Evolutionary conservation across 2,329 filamentous ascomycete species (phyloP), one percentile per base, ranked within the genome.

Genomic region (Colletotrichum echinochloae): DNA sequence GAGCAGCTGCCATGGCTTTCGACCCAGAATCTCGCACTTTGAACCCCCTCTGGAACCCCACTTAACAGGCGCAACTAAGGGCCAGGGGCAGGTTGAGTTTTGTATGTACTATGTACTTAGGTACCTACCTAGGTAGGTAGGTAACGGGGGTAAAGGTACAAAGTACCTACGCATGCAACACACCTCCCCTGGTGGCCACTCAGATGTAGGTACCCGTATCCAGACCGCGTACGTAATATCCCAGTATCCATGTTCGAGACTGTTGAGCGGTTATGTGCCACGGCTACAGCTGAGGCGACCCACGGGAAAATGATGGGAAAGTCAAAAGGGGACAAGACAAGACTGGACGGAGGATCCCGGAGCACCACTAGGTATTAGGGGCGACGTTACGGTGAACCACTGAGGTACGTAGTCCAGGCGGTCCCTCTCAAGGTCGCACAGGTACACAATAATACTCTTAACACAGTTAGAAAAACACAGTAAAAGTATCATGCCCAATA

Each of bases 161-260:
- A 8, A 41, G 1, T 44, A 60, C 28, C 30, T 7, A 18, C 35
- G n/a, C 3, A 20, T 60, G n/a, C 8, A 44, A 60, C 26, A 44
- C 39, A 2, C 28, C 35, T 14, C 39, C 12, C 33, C n/a, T 28
- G 18, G 6, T 37, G 14, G 35, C 33, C 20, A 2, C 30, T 23
- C n/a, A 39, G 46, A 49, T 49, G 59, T 60, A 60, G 59, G 59
- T 51, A 60, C 44, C 44, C 65, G 51, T 16, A 55, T 26, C 20
- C 23, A 30, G 20, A 41, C 20, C 63, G 56, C 56, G 67, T 70
- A 66, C 63, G 67, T 61, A 70, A 70, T 66, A 60, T 66, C 49
- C 56, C 62, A n/a, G 49, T 69, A 60, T 56, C 61, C 61, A 69
- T 65, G 26, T 69, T 44, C 55, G 39, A 69, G 54, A 35, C 62